Conservation (phyloP, 257 asterid genomes). For the Penstemon davidsonii region DNA sequence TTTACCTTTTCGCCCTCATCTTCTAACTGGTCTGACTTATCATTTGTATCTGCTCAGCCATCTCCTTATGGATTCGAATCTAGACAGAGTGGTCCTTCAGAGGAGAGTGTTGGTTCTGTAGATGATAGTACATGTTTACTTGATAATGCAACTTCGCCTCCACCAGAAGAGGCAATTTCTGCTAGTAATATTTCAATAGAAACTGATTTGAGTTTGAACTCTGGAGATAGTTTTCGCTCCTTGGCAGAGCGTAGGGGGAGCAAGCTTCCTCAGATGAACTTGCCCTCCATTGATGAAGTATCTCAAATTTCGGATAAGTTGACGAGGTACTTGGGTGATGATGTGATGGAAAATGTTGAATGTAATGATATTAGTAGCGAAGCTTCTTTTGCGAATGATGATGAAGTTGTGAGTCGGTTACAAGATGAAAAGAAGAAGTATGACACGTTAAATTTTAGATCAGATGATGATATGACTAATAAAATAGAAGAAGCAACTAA, state of each 20-base stretch:
- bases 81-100: slow-evolving; percentile 32
- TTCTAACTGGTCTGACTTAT: slow-evolving; percentile 81
- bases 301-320: slow-evolving; percentile 45
- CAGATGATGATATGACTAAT: slow-evolving; percentile 25
- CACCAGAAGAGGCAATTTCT: slow-evolving; percentile 36
- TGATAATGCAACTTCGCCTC: slow-evolving; percentile 32
- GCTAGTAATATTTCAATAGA: slow-evolving; percentile 29
- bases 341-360: slow-evolving; percentile 38
- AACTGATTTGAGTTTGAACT: slow-evolving; percentile 34
- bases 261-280: slow-evolving; percentile 43
- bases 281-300: slow-evolving; percentile 57
- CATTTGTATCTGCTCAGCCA: slow-evolving; percentile 65
- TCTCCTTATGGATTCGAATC: slow-evolving; percentile 51
- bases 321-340: slow-evolving; percentile 43
- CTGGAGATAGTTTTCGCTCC: slow-evolving; percentile 39
- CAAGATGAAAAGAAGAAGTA: slow-evolving; percentile 34
- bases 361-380: slow-evolving; percentile 24
- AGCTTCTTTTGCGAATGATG: slow-evolving; percentile 32
- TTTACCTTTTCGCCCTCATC: slow-evolving; percentile 87
- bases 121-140: slow-evolving; percentile 38
- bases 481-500: slow-evolving; percentile 30
- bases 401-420: slow-evolving; percentile 33
- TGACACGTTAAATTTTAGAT: slow-evolving; percentile 26
- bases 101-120: slow-evolving; percentile 31
- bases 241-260: slow-evolving; percentile 54